phyloP scores from a whole-genome alignment of 768 basidiomycete species.

The Kwoniella sp. region DNA sequence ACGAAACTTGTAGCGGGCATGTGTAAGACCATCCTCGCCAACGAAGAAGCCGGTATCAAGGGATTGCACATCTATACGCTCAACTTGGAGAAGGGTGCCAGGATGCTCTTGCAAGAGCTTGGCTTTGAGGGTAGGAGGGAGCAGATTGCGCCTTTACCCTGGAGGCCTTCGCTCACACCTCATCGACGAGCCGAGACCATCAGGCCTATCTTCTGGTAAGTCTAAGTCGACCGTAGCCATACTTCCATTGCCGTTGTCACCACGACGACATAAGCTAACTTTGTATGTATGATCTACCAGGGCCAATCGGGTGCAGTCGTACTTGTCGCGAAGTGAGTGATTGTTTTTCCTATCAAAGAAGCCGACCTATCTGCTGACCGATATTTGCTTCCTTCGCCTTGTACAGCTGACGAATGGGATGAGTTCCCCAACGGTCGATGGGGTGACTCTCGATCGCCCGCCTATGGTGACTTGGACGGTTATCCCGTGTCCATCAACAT shows the following conservation, averaged over 20 bases:
- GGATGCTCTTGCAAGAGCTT: conserved; percentile 90
- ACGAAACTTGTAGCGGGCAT: conserved; percentile 93
- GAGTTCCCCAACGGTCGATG: conserved; percentile 99
- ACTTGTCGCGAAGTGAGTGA: conserved; percentile 72
- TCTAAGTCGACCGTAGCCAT: too few species aligned
- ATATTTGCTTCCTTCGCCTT: not conserved
- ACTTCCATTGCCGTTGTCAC: too few species aligned
- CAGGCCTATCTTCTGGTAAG: conserved; percentile 89
- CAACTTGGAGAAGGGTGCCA: conserved; percentile 93
- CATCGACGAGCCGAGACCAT: conserved; percentile 87
- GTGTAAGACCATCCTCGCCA: conserved; percentile 81
- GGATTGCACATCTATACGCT: conserved; percentile 97
- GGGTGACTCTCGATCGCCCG: conserved; percentile 94
- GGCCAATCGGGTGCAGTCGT: conserved; percentile 94
- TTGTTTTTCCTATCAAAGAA: too few species aligned
- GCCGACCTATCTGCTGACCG: not conserved
- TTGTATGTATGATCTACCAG: conserved; percentile 6
- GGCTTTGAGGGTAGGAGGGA: conserved; percentile 65
- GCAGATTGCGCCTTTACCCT: conserved; percentile 91
- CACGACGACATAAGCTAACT: too few species aligned
- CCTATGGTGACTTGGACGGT: conserved; percentile 96
- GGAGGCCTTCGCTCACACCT: conserved; percentile 95
- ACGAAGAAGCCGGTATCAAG: conserved; percentile 71
- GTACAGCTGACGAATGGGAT: conserved; percentile 86
- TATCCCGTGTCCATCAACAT: conserved; percentile 93